Conservation (phyloP, 148 eudicot genomes). For the Nepenthes gracilis region DNA sequence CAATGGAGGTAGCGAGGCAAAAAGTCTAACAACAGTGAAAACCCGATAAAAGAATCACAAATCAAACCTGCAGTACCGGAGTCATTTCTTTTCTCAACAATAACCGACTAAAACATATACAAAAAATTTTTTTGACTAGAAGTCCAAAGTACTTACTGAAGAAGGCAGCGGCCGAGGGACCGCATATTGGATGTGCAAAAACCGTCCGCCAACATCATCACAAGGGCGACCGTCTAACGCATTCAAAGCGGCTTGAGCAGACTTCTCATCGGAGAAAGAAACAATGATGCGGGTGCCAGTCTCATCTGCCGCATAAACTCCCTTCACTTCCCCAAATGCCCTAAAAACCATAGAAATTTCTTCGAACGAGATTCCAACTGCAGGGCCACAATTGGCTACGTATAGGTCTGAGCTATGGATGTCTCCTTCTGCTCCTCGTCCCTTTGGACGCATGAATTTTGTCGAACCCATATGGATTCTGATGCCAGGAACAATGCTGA, state of each 20-base stretch:
- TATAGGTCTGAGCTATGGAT: conserved; percentile 48
- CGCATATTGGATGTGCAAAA: conserved; percentile 70
- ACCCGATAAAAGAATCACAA: background rate
- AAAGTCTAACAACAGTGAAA: too few relatives aligned
- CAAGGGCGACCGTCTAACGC: conserved; percentile 57
- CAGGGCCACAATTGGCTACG: conserved; percentile 97
- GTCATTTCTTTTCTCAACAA: too few relatives aligned
- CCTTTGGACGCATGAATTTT: conserved; percentile 59
- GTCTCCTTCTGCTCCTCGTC: conserved; percentile 10
- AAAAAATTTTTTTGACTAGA: background rate
- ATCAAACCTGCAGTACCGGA: background rate
- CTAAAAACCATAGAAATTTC: conserved; percentile 47
- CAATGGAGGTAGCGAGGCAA: too few relatives aligned
- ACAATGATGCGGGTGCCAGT: conserved; percentile 78
- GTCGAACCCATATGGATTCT: conserved; percentile 33
- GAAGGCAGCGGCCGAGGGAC: conserved; percentile 37
- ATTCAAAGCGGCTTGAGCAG: conserved; percentile 51
- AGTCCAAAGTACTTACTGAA: conserved; percentile 22
- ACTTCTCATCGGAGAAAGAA: conserved; percentile 36
- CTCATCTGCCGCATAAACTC: conserved; percentile 72
- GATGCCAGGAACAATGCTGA: too few relatives aligned
- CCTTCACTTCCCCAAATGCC: conserved; percentile 52
- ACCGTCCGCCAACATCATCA: conserved; percentile 46
- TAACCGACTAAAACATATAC: background rate
- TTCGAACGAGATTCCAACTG: conserved; percentile 64